phyloP scores from a whole-genome alignment of 805 yeast genomes.

The Torulaspora indica region DNA sequence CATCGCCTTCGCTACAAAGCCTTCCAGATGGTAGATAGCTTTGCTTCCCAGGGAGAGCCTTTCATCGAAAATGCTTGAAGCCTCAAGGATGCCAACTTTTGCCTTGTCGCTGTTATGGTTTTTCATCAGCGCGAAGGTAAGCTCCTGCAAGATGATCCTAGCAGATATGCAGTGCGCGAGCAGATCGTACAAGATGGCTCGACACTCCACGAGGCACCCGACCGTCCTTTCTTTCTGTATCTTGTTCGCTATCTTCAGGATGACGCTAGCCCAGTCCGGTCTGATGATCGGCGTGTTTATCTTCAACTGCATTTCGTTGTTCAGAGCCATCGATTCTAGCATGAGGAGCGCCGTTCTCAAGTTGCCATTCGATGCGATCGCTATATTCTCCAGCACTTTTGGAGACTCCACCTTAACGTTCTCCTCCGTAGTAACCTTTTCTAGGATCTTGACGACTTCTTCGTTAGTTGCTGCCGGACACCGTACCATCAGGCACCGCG shows the following conservation, averaged over 20 bases:
- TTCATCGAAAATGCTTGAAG: conserved; percentile 73
- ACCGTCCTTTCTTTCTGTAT: conserved; percentile 63
- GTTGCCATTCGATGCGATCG: conserved; percentile 58
- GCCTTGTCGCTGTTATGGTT: conserved; percentile 28
- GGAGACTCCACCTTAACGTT: conserved; percentile 39
- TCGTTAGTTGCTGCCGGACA: conserved; percentile 69
- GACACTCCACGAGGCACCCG: conserved; percentile 47
- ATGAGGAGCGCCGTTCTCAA: conserved; percentile 71
- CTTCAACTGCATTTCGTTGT: conserved; percentile 48
- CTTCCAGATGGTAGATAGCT: conserved; percentile 91
- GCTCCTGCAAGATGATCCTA: conserved; percentile 62
- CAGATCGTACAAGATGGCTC: conserved; percentile 74
- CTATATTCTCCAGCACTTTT: conserved; percentile 48
- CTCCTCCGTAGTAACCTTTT: conserved; percentile 56
- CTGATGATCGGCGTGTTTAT: conserved; percentile 50
- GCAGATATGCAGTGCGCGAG: conserved; percentile 94
- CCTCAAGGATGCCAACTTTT: conserved; percentile 48
- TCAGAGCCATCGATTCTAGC: conserved; percentile 77
- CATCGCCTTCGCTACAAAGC: conserved; percentile 87
- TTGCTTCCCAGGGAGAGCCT: conserved; percentile 80
- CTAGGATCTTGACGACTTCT: conserved; percentile 56
- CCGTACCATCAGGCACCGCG: conserved; percentile 85
- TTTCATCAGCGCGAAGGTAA: conserved; percentile 45
- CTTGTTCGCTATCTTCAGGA: conserved; percentile 56
- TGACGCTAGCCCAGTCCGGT: conserved; percentile 89